Percentiles rank a stretch among this genome's conserved stretches.
These are phyloP conservation scores for Hymenoscyphus salicellus DNA, from an alignment of 2,329 filamentous ascomycete genomes.

Conservation along the genomic window DNA sequence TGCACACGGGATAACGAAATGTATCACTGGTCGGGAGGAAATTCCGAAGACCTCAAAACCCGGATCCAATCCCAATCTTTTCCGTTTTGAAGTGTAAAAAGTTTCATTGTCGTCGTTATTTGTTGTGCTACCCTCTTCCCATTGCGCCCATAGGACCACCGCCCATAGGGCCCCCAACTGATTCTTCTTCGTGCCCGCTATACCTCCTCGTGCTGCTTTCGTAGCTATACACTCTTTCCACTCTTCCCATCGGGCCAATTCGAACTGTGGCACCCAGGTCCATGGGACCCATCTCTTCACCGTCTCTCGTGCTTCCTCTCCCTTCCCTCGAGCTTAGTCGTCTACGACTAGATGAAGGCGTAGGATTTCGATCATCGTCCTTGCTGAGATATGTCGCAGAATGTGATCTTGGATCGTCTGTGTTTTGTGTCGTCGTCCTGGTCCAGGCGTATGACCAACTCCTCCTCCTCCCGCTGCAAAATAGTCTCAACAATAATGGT, in stretches of 20 bases:
- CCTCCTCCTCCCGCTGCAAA: neutral
- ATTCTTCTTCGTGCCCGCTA: neutral
- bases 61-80: neutral
- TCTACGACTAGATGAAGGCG: neutral
- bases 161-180: neutral
- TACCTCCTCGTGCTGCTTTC: neutral
- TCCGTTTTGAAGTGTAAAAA: neutral
- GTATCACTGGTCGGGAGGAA: neutral
- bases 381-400: neutral
- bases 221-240: slow-evolving; percentile 1
- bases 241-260: slow-evolving; percentile 1
- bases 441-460: neutral
- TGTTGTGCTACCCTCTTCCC: neutral
- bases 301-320: neutral
- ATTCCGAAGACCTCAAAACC: neutral
- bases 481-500: slow-evolving; percentile 2
- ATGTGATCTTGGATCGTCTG: neutral
- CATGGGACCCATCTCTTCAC: neutral
- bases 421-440: neutral
- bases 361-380: neutral
- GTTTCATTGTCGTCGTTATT: neutral
- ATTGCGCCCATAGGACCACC: neutral
- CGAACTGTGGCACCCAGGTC: neutral
- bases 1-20: neutral
- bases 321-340: neutral